Evolutionary conservation across 2,329 filamentous ascomycete genomes (phyloP).

Genomic region (Fonsecaea monophora): DNA sequence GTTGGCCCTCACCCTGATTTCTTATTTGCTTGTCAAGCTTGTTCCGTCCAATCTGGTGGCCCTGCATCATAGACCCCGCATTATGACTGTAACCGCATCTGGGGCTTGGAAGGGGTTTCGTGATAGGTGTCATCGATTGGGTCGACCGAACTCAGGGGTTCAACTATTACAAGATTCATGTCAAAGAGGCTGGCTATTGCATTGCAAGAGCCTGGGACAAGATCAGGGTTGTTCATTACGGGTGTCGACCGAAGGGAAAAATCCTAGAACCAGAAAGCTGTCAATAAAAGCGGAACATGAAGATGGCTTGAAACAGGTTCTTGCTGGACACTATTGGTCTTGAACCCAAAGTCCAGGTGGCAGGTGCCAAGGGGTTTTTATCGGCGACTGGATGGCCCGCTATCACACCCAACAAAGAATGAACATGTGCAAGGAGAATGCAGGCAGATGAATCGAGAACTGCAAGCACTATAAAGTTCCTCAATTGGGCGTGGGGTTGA

Average conservation of each 20-base stretch:
- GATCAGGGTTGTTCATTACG: not conserved
- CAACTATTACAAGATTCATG: not conserved
- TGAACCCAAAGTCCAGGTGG: not conserved
- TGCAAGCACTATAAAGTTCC: not conserved
- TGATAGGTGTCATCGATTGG: not conserved
- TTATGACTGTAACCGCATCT: conserved; percentile 1
- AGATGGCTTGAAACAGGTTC: not conserved
- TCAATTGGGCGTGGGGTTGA: conserved; percentile 13
- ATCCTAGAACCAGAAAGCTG: not conserved
- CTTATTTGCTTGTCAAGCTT: not conserved
- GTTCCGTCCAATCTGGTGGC: not conserved
- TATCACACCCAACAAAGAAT: not conserved
- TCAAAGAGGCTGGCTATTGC: conserved; percentile 1
- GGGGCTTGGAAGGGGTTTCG: not conserved
- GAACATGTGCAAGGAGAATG: not conserved
- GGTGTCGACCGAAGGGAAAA: not conserved
- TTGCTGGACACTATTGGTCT: not conserved
- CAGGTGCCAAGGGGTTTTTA: not conserved
- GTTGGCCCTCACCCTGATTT: not conserved
- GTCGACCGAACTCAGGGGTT: not conserved
- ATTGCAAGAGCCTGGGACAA: conserved; percentile 1
- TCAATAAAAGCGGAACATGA: not conserved
- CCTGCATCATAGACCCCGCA: conserved; percentile 28
- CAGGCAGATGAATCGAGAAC: not conserved
- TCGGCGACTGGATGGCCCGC: conserved; percentile 11